Evolutionary conservation across 192 early-diverging fungal genomes (phyloP), one percentile per base, ranked within the genome.

Genomic region (Coemansia sp.): DNA sequence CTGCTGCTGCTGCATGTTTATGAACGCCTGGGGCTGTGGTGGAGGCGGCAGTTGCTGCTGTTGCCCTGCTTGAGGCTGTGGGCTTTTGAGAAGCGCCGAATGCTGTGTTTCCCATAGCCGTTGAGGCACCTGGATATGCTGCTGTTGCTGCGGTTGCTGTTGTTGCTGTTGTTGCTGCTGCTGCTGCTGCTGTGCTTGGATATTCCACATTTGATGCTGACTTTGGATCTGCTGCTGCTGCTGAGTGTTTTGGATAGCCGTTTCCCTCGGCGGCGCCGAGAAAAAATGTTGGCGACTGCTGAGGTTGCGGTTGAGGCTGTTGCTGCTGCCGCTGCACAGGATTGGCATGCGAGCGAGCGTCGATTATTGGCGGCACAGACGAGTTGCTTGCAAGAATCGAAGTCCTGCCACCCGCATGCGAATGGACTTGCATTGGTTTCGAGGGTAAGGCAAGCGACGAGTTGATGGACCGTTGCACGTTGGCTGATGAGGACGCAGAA

Each of bases 181-280:
- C 37, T 65, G 70, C 18, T 66, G 66, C 42, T 60, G 59, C 59
- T 68, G 66, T 34, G 58, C 46, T 46, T 60, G 66, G 7, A 63
- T 53, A 26, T 31, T 29, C 63, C 63, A 64, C 15, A 64, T 55
- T 42, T 63, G 60, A 34, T 72, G 71, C 29, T 71, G 64, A 49
- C 12, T 21, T 7, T 49, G 46, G 21, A 25, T 21, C 23, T 74
- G 72, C 25, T 63, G 59, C 49, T 66, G 58, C 61, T 67, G 74
- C 66, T 81, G 74, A 26, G 67, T 37, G 72, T 31, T 72, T 67
- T 82, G 79, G 28, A 70, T 77, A 82, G 74, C 74, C 70, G 74
- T 68, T 77, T 82, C 79, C 73, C 74, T 76, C 79, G 73, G 79
- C 79, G 72, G 72, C 79, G 69, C 79, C 70, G 73, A 75, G 73